Conservation (phyloP, 192 early-diverging fungal species). For the Coemansia sp. region DNA sequence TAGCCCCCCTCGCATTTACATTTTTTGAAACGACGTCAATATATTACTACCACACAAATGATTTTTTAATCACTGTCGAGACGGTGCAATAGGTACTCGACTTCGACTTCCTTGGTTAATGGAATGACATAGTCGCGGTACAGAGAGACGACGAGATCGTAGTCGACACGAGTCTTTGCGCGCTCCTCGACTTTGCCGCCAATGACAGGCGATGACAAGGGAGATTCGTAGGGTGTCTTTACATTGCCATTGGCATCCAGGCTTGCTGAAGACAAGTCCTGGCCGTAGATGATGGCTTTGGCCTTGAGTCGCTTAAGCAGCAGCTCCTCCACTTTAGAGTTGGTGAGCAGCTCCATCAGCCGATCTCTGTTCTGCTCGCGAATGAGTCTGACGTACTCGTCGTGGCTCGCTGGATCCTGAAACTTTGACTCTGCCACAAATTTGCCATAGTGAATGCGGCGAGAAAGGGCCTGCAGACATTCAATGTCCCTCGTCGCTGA, state of each 20-base stretch:
- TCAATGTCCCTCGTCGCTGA: constrained; percentile 94
- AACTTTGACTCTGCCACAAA: constrained; percentile 99
- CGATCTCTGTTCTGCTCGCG: constrained; percentile 69
- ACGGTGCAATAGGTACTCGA: constrained; percentile 84
- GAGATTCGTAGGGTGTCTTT: neutral
- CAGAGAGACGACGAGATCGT: constrained; percentile 83
- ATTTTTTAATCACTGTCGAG: constrained; percentile 49
- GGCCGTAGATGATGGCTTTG: constrained; percentile 94
- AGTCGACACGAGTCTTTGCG: constrained; percentile 62
- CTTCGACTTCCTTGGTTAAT: constrained; percentile 94
- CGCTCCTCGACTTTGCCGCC: constrained; percentile 40
- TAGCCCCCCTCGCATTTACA: constrained; percentile 25
- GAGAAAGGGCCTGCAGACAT: constrained; percentile 86
- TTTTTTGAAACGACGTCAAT: neutral
- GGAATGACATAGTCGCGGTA: constrained; percentile 98
- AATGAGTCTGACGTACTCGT: constrained; percentile 77
- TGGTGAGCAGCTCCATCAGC: constrained; percentile 87
- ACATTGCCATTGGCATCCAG: constrained; percentile 27
- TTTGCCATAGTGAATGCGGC: constrained; percentile 96
- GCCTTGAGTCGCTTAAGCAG: constrained; percentile 79
- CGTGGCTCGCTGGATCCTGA: constrained; percentile 72
- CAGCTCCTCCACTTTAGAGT: constrained; percentile 79
- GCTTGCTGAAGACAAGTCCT: constrained; percentile 66
- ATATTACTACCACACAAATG: neutral
- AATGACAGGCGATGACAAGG: constrained; percentile 16